Conservation (phyloP, 2,329 filamentous ascomycete species). For the Aureobasidium leucospermi region DNA sequence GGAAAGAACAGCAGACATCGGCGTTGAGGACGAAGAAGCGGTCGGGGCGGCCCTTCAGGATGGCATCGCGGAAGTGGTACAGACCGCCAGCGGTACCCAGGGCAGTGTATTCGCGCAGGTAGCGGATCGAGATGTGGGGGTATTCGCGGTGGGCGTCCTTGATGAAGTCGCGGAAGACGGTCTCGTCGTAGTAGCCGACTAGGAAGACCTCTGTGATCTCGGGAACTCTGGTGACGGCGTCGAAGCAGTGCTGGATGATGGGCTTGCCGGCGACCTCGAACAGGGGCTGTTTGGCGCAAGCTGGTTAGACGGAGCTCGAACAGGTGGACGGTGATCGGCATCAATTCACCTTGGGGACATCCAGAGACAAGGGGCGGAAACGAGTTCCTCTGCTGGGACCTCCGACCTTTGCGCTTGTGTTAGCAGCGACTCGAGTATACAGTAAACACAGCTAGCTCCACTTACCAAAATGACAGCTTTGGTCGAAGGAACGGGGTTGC, state of each 20-base stretch:
- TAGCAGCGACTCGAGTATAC: constrained; percentile 14
- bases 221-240: constrained; percentile 81
- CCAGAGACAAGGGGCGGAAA: constrained; percentile 89
- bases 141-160: constrained; percentile 81
- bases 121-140: constrained; percentile 83
- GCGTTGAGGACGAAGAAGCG: constrained; percentile 96
- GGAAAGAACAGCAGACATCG: constrained; percentile 98
- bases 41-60: constrained; percentile 90
- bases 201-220: constrained; percentile 94
- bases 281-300: constrained; percentile 58
- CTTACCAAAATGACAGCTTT: constrained; percentile 91
- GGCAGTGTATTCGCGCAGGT: constrained; percentile 94
- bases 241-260: constrained; percentile 96
- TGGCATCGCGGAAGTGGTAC: constrained; percentile 98
- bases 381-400: constrained; percentile 92
- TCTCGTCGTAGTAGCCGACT: constrained; percentile 98
- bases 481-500: constrained; percentile 52
- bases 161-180: constrained; percentile 96
- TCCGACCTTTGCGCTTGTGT: constrained; percentile 59
- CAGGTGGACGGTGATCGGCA: neutral
- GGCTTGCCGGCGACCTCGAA: constrained; percentile 98
- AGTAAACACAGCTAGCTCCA: constrained; percentile 14
- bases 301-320: neutral
- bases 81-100: constrained; percentile 92
- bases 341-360: constrained; percentile 75